Percentiles rank a stretch among this genome's conserved stretches.
phyloP scores from a whole-genome alignment of 352 stramenopile genomes.

The Phytophthora colocasiae region DNA sequence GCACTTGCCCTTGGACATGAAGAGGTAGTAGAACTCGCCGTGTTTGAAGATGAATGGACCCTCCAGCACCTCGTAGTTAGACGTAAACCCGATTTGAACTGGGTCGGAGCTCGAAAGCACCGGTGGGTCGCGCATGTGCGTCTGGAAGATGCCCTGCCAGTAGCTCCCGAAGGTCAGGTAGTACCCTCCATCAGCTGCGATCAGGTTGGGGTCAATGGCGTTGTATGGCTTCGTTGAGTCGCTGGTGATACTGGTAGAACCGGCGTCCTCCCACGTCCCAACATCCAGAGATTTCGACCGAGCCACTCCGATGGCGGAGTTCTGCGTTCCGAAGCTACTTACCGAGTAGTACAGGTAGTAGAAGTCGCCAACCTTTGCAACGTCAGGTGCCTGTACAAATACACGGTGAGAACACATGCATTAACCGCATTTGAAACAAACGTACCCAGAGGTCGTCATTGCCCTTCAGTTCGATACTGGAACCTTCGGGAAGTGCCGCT shows the following conservation, averaged over 20 bases:
- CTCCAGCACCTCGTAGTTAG: conserved; percentile 46
- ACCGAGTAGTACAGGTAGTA: conserved; percentile 73
- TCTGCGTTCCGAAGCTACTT: conserved; percentile 52
- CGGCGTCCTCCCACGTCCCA: conserved; percentile 48
- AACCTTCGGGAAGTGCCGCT: conserved; percentile 43
- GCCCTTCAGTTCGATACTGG: conserved; percentile 49
- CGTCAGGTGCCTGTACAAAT: conserved; percentile 37
- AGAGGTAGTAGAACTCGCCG: conserved; percentile 54
- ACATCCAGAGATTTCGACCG: conserved; percentile 49
- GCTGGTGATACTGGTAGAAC: conserved; percentile 41
- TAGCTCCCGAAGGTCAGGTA: conserved; percentile 56
- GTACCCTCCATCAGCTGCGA: conserved; percentile 29
- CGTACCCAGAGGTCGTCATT: conserved; percentile 54
- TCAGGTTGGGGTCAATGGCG: conserved; percentile 56
- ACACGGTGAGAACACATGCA: conserved; percentile 1
- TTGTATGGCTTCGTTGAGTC: conserved; percentile 47
- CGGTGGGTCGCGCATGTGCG: conserved; percentile 26
- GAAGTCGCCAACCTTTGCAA: conserved; percentile 49
- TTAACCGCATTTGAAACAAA: neutral
- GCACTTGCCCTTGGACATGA: conserved; percentile 53
- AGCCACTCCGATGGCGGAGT: conserved; percentile 50
- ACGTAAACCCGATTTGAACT: conserved; percentile 36
- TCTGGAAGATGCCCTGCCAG: conserved; percentile 44
- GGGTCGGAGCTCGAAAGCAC: conserved; percentile 16
- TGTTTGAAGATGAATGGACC: conserved; percentile 45